A percentile compares a stretch with the other conserved stretches of the same genome.
These are phyloP conservation scores for Carex littledalei DNA, from an alignment of 176 grass and related monocot species.

Conservation along the genomic window DNA sequence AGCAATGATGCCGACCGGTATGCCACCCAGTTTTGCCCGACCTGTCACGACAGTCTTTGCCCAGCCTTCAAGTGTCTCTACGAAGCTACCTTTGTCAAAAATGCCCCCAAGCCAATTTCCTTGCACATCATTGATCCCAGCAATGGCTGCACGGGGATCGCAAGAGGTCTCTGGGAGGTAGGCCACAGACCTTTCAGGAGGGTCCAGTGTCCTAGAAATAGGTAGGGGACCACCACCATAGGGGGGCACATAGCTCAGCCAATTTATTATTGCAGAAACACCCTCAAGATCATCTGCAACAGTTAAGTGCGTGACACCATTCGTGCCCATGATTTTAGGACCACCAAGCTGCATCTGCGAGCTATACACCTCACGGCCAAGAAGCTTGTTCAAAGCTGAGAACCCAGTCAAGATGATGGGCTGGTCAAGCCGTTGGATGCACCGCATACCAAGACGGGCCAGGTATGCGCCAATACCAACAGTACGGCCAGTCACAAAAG, in stretches of 20 bases:
- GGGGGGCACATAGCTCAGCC: conserved; percentile 97
- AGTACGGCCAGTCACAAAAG: conserved; percentile 89
- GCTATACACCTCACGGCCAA: conserved; percentile 97
- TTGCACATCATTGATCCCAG: conserved; percentile 43
- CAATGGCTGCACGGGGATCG: conserved; percentile 86
- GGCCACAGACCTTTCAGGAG: conserved; percentile 68
- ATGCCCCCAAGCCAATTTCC: conserved; percentile 90
- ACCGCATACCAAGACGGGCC: conserved; percentile 93
- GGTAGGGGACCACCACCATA: conserved; percentile 84
- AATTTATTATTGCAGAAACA: conserved; percentile 88
- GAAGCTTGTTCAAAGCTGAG: conserved; percentile 91
- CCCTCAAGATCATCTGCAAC: conserved; percentile 98
- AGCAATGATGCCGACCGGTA: conserved; percentile 89
- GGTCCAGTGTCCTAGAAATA: conserved; percentile 73
- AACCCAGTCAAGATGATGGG: conserved; percentile 93
- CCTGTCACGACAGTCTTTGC: conserved; percentile 96
- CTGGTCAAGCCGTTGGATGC: conserved; percentile 97
- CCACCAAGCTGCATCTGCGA: conserved; percentile 99
- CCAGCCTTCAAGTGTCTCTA: conserved; percentile 97
- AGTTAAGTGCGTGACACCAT: conserved; percentile 94
- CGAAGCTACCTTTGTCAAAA: conserved; percentile 86
- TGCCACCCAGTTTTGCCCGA: conserved; percentile 92
- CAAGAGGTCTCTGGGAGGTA: conserved; percentile 89
- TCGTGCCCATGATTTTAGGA: conserved; percentile 99
- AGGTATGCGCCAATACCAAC: conserved; percentile 98